A percentile compares a stretch with the other conserved stretches of the same genome.
phyloP scores from a whole-genome alignment of 2,329 filamentous ascomycete genomes.

The Diaporthe sp. region DNA sequence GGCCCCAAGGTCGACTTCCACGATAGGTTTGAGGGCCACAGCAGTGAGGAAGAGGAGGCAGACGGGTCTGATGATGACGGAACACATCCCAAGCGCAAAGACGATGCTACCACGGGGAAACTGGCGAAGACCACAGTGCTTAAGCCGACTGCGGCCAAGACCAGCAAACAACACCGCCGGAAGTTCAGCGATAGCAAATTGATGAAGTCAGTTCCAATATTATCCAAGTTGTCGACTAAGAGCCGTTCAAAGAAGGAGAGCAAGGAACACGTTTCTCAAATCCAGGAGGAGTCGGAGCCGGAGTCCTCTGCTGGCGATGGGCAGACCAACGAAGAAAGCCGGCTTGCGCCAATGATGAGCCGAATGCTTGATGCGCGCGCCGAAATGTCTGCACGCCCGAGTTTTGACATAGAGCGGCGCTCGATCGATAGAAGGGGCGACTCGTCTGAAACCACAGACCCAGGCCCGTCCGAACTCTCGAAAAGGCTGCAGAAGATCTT shows the following conservation, averaged over 20 bases:
- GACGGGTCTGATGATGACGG: slow-evolving; percentile 54
- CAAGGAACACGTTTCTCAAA: slow-evolving; percentile 55
- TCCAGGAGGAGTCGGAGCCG: slow-evolving; percentile 51
- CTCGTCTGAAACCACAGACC: slow-evolving; percentile 51
- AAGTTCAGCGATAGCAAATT: slow-evolving; percentile 76
- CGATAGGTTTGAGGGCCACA: slow-evolving; percentile 82
- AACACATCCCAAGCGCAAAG: slow-evolving; percentile 17
- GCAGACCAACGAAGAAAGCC: slow-evolving; percentile 54
- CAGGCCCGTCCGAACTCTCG: slow-evolving; percentile 72
- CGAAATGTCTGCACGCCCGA: slow-evolving; percentile 71
- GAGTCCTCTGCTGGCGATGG: slow-evolving; percentile 45
- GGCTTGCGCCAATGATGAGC: slow-evolving; percentile 80
- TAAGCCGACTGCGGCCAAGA: slow-evolving; percentile 44
- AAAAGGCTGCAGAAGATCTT: slow-evolving; percentile 87
- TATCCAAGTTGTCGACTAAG: slow-evolving; percentile 61
- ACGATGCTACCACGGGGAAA: slow-evolving; percentile 37
- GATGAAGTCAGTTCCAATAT: slow-evolving; percentile 74
- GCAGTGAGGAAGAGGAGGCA: slow-evolving; percentile 86
- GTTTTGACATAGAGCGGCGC: slow-evolving; percentile 66
- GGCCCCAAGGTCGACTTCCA: slow-evolving; percentile 87
- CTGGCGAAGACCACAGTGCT: slow-evolving; percentile 60
- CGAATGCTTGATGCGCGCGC: slow-evolving; percentile 82
- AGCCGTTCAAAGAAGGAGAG: slow-evolving; percentile 58
- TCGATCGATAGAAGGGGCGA: slow-evolving; percentile 56
- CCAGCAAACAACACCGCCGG: slow-evolving; percentile 64